Base-by-base conservation (phyloP, 73 alveolate species). In the Paramecium tetraurelia region DNA sequence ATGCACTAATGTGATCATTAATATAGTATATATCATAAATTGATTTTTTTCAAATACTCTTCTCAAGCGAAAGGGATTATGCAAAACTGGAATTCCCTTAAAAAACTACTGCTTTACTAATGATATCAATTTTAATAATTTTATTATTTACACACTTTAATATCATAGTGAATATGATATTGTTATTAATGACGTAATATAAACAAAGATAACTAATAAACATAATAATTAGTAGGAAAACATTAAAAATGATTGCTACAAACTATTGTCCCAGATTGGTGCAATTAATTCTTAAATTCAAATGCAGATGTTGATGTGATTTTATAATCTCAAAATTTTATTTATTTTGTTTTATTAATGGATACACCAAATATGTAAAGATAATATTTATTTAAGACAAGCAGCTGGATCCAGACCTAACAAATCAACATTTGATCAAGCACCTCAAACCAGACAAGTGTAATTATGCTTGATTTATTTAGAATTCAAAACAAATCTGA, bases 351-450 rank as follows among this genome's bases (percentile, higher is more conserved):
- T 63, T 71, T 75, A 75, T 38, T 12, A 35, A 75, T 75, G 87
- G 87, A 75, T 75, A 35, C 59, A 22, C 38, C 87, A 16, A 38
- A 75, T 14, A 38, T 75, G 87, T 75, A 75, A 3, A 75, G 18
- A 41, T 33, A 29, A 16, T 35, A 12, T 14, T 16, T 75, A 14
- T 29, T 38, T 9, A 75, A 75, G 87, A 35, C 68, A 33, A 38
- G 87, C 87, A 35, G 87, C 87, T 16, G 87, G 87, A 35, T 20
- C 69, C 8, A 75, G 87, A 75, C 87, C 87, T 0, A 21, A 36
- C 5, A 75, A 75, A 20, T 8, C 35, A 75, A 75, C 87, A 35
- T 75, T 38, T 75, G 87, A 75, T 36, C 38, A 75, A 38, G 87
- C 87, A 3, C 68, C 59, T 10, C 22, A 14, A 0, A 75, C 87